Evolutionary conservation across 2,329 filamentous ascomycete species (phyloP).

Genomic region (Elsinoe necatrix): DNA sequence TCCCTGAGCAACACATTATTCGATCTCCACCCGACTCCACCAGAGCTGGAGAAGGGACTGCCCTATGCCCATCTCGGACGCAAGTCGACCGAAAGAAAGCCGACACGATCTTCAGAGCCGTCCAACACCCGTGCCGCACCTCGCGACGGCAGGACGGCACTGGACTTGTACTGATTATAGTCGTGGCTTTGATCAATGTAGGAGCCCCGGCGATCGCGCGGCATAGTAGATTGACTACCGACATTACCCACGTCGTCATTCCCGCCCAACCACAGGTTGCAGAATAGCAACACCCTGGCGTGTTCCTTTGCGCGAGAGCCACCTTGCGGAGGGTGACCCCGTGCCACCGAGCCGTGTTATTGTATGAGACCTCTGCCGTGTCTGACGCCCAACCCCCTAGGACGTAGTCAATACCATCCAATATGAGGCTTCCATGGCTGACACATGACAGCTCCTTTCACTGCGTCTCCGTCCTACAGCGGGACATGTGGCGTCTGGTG

Average conservation of each 20-base stretch:
- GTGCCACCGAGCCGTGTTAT: slow-evolving; percentile 5
- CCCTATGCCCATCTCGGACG: neutral
- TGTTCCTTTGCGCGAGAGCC: neutral
- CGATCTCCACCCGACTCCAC: neutral
- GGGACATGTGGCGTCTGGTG: neutral
- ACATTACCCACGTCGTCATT: neutral
- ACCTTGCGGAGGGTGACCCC: neutral
- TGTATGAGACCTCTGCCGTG: neutral
- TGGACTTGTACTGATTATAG: neutral
- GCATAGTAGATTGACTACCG: slow-evolving; percentile 1
- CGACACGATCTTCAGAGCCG: neutral
- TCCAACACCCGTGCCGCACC: neutral
- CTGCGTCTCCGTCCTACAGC: neutral
- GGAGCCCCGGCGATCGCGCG: slow-evolving; percentile 1
- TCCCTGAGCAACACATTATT: neutral
- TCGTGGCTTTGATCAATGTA: neutral
- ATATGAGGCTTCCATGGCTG: neutral
- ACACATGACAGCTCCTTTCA: neutral
- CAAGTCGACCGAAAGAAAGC: neutral
- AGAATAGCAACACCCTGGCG: neutral
- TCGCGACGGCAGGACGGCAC: neutral
- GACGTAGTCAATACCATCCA: neutral
- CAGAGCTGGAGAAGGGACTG: neutral
- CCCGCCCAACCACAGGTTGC: neutral
- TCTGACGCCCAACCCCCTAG: neutral